Conservation (phyloP, 257 asterid genomes). For the Ilex aquifolium region DNA sequence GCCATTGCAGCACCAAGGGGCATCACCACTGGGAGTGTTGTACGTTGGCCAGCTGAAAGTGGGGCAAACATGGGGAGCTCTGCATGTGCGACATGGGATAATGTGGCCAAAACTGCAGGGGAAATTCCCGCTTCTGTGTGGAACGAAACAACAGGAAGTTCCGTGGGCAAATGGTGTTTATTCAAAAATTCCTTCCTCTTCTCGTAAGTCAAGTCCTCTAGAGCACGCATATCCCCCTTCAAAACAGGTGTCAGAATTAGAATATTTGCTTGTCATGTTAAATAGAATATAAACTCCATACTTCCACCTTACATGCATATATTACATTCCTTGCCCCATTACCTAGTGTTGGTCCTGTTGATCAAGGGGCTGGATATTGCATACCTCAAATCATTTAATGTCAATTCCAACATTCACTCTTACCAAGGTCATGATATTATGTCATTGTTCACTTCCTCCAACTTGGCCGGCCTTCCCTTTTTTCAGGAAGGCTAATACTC, state of each 20-base stretch:
- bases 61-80: slow-evolving; percentile 56
- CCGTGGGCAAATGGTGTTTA: slow-evolving; percentile 60
- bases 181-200: slow-evolving; percentile 74
- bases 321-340: too few relatives aligned
- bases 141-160: slow-evolving; percentile 81
- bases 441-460: too few relatives aligned
- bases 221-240: slow-evolving; percentile 95
- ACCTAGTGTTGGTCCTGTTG: too few relatives aligned
- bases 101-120: slow-evolving; percentile 78
- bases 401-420: too few relatives aligned
- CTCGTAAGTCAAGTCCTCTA: slow-evolving; percentile 87
- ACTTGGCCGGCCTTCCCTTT: too few relatives aligned
- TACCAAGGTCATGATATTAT: too few relatives aligned
- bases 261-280: neutral
- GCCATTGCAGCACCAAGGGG: slow-evolving; percentile 99
- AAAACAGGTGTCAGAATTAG: slow-evolving; percentile 21
- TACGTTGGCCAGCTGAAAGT: slow-evolving; percentile 40
- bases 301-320: too few relatives aligned
- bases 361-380: too few relatives aligned
- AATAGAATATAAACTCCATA: too few relatives aligned
- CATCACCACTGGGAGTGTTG: slow-evolving; percentile 73
- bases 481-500: too few relatives aligned
- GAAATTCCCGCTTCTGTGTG: slow-evolving; percentile 89
- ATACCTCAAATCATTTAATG: too few relatives aligned
- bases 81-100: slow-evolving; percentile 92